Evolutionary conservation across 2,329 filamentous ascomycete species (phyloP).

Genomic region (Zasmidium cellare): DNA sequence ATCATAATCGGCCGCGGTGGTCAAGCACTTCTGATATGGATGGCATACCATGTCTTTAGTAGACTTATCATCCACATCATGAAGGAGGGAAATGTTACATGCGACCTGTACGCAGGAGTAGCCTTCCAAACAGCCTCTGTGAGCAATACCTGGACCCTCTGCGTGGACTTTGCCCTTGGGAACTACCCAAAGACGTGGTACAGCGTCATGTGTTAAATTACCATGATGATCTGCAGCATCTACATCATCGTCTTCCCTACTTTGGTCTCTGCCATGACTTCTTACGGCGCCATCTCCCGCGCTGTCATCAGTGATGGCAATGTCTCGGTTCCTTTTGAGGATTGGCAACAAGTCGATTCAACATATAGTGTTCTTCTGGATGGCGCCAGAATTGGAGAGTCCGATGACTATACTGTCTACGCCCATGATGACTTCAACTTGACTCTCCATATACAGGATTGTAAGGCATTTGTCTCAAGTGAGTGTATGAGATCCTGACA

Average conservation of each 20-base stretch:
- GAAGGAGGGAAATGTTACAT: background rate
- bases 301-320: too few relatives aligned
- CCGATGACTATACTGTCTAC: too few relatives aligned
- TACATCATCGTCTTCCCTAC: conserved; percentile 2
- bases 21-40: conserved; percentile 1
- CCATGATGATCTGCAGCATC: conserved; percentile 1
- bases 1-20: conserved; percentile 9
- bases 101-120: conserved; percentile 3
- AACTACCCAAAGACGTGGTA: conserved; percentile 2
- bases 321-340: too few relatives aligned
- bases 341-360: too few relatives aligned
- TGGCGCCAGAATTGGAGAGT: too few relatives aligned
- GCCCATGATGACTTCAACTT: too few relatives aligned
- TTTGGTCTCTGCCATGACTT: conserved; percentile 1
- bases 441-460: too few relatives aligned
- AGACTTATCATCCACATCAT: background rate
- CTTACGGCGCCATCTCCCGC: background rate
- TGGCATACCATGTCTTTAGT: conserved; percentile 3
- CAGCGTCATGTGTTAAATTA: background rate
- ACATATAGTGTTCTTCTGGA: too few relatives aligned
- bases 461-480: too few relatives aligned
- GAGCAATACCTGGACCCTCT: background rate
- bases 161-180: background rate
- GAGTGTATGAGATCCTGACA: too few relatives aligned
- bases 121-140: conserved; percentile 3